Conservation (phyloP, 768 basidiomycete species). For the Leccinum rimulosum region DNA sequence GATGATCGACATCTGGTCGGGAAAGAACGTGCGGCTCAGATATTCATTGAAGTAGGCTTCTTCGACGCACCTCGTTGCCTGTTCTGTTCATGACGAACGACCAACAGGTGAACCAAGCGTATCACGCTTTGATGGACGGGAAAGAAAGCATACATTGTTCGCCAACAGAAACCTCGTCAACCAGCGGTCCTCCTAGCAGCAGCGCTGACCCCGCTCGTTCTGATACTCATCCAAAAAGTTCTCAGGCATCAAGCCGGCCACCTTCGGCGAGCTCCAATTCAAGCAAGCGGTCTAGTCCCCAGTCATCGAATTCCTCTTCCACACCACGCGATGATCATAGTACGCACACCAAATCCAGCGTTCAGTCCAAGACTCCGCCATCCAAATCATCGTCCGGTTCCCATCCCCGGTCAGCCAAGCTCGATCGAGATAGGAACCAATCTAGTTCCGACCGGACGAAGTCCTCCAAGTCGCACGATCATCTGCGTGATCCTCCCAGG, state of each 20-base stretch:
- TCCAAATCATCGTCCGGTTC: constrained; percentile 16
- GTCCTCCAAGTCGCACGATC: constrained; percentile 23
- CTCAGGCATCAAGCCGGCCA: constrained; percentile 30
- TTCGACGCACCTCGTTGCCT: background rate
- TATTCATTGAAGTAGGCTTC: constrained; percentile 54
- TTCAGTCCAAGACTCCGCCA: constrained; percentile 13
- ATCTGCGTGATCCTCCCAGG: constrained; percentile 18
- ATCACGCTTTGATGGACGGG: constrained; percentile 50
- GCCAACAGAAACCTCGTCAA: constrained; percentile 27
- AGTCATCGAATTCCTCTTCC: constrained; percentile 13
- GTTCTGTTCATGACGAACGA: background rate
- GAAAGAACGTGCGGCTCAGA: constrained; percentile 50
- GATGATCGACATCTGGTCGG: constrained; percentile 59
- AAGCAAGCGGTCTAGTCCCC: constrained; percentile 20
- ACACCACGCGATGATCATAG: constrained; percentile 5
- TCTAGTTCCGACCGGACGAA: constrained; percentile 21
- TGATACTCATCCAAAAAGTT: constrained; percentile 19
- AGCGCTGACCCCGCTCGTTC: constrained; percentile 22
- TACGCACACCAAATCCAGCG: constrained; percentile 8
- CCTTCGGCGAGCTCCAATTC: constrained; percentile 32
- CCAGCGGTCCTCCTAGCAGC: constrained; percentile 17
- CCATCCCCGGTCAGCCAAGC: constrained; percentile 16
- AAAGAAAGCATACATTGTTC: constrained; percentile 31
- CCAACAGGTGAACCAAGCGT: constrained; percentile 52
- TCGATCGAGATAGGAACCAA: constrained; percentile 10